These are phyloP conservation scores for Salix suchowensis DNA, from an alignment of 345 rosid genomes.

Conservation along the genomic window DNA sequence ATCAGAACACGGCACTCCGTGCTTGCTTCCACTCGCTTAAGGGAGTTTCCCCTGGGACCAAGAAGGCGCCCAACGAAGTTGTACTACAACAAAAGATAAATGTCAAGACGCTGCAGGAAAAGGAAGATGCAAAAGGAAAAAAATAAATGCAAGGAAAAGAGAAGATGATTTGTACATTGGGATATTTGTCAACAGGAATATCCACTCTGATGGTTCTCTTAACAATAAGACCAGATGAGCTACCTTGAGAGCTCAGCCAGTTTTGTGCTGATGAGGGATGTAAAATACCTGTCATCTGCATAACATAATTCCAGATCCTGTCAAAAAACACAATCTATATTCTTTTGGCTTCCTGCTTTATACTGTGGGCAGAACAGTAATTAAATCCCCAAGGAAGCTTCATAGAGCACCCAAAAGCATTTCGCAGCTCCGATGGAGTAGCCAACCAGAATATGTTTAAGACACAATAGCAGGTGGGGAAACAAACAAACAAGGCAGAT, in stretches of 20 bases:
- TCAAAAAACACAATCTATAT: slow-evolving; percentile 19
- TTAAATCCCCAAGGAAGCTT: not conserved
- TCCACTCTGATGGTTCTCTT: slow-evolving; percentile 86
- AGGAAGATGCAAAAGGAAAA: not conserved
- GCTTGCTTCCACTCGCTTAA: slow-evolving; percentile 93
- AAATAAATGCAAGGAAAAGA: not conserved
- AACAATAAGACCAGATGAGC: slow-evolving; percentile 81
- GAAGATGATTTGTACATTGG: slow-evolving; percentile 51
- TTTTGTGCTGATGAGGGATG: slow-evolving; percentile 62
- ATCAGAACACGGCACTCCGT: slow-evolving; percentile 91
- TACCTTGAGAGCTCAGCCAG: slow-evolving; percentile 71
- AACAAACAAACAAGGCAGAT: not conserved
- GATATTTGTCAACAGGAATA: slow-evolving; percentile 85
- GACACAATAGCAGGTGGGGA: not conserved
- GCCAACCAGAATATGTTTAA: not conserved
- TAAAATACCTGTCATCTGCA: slow-evolving; percentile 64
- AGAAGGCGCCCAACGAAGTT: slow-evolving; percentile 98
- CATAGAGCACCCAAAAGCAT: not conserved
- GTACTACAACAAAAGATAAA: slow-evolving; percentile 48
- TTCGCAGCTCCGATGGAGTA: slow-evolving; percentile 1
- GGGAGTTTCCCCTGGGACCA: slow-evolving; percentile 97
- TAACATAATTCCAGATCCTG: slow-evolving; percentile 21
- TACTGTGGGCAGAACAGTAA: not conserved
- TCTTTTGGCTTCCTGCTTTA: not conserved
- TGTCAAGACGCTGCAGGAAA: slow-evolving; percentile 18